Percentiles rank a stretch among this genome's conserved stretches.
These are phyloP conservation scores for Sporothrix brunneoviolacea DNA, from an alignment of 2,329 filamentous ascomycete genomes.

Conservation along the genomic window DNA sequence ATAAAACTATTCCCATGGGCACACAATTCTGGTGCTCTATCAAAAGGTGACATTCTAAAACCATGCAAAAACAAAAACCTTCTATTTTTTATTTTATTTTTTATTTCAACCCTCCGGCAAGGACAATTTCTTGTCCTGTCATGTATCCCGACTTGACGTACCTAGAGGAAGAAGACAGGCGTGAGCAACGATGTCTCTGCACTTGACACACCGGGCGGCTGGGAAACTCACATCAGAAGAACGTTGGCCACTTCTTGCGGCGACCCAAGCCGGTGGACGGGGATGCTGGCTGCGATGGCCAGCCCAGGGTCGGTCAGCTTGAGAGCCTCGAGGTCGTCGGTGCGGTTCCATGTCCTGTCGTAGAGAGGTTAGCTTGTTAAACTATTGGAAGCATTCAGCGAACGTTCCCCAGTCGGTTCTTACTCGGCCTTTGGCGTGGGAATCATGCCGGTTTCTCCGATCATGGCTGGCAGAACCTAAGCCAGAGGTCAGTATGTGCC, in stretches of 20 bases:
- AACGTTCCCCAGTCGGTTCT: too few relatives aligned
- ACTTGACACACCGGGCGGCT: too few relatives aligned
- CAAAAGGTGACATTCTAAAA: too few relatives aligned
- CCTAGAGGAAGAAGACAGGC: neutral
- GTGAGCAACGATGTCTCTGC: neutral
- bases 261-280: constrained; percentile 8
- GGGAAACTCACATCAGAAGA: constrained; percentile 5
- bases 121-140: constrained; percentile 7
- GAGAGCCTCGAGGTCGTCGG: constrained; percentile 8
- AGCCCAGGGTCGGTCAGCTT: constrained; percentile 8
- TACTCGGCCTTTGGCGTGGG: neutral
- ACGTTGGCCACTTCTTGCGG: constrained; percentile 11
- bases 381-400: too few relatives aligned
- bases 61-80: too few relatives aligned
- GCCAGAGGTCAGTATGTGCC: too few relatives aligned
- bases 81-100: too few relatives aligned
- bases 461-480: constrained; percentile 5
- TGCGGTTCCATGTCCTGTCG: neutral
- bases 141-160: constrained; percentile 10
- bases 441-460: constrained; percentile 13
- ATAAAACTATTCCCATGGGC: too few relatives aligned
- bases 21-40: too few relatives aligned
- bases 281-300: constrained; percentile 8
- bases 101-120: constrained; percentile 8
- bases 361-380: too few relatives aligned